phyloP scores from a whole-genome alignment of 768 basidiomycete genomes.

The Trametes cingulata region DNA sequence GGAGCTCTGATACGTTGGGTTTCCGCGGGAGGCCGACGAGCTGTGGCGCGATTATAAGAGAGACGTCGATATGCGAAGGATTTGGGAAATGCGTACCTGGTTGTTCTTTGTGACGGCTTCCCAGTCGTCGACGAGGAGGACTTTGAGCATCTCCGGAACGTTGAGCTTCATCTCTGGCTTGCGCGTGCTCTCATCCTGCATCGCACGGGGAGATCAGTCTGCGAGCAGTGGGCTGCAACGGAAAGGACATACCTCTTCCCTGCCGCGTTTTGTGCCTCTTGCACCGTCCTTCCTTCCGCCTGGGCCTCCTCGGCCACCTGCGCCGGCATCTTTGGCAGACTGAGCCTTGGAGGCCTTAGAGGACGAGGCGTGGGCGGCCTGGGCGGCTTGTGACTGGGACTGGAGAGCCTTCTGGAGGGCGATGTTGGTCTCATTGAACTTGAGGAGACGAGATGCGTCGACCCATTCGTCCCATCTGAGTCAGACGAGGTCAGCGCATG shows the following conservation, averaged over 20 bases:
- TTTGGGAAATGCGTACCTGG: slow-evolving; percentile 53
- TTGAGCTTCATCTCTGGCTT: slow-evolving; percentile 89
- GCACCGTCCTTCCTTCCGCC: slow-evolving; percentile 55
- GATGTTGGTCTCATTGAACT: slow-evolving; percentile 80
- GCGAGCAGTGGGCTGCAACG: background rate
- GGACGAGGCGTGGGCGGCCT: slow-evolving; percentile 37
- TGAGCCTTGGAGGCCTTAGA: slow-evolving; percentile 30
- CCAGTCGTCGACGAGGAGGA: slow-evolving; percentile 95
- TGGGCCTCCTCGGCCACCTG: slow-evolving; percentile 21
- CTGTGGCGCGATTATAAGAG: slow-evolving; percentile 42
- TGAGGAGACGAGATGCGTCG: slow-evolving; percentile 74
- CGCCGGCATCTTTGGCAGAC: slow-evolving; percentile 21
- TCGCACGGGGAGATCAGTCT: background rate
- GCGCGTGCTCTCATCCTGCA: slow-evolving; percentile 71
- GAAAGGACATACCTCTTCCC: slow-evolving; percentile 63
- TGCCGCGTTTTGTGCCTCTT: slow-evolving; percentile 64
- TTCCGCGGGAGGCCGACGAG: slow-evolving; percentile 80
- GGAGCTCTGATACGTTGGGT: slow-evolving; percentile 75
- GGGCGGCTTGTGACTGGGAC: slow-evolving; percentile 42
- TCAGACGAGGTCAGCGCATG: background rate
- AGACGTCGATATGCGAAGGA: background rate
- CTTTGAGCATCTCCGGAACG: slow-evolving; percentile 89
- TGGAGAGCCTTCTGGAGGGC: slow-evolving; percentile 71
- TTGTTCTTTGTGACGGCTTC: slow-evolving; percentile 94
- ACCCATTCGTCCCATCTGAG: slow-evolving; percentile 98